A percentile compares a stretch with the other conserved stretches of the same genome.
Conservation (phyloP, 2,329 filamentous ascomycete species). For the Colletotrichum endophyticum region DNA sequence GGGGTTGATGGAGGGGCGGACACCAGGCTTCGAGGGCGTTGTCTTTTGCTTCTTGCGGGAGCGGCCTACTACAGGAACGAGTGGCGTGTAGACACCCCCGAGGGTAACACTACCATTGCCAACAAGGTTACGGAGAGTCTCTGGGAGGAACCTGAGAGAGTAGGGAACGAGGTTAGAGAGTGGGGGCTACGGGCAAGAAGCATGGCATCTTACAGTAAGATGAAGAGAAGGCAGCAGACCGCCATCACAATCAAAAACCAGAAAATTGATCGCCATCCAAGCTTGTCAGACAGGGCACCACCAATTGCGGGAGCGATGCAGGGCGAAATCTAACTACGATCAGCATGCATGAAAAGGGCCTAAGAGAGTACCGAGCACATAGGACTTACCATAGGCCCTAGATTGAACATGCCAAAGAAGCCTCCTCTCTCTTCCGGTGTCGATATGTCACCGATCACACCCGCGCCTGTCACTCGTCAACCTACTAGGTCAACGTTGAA, state of each 20-base stretch:
- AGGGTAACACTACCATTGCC: slow-evolving; percentile 29
- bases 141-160: slow-evolving; percentile 27
- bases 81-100: slow-evolving; percentile 20
- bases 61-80: slow-evolving; percentile 22
- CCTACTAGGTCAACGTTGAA: neutral
- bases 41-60: slow-evolving; percentile 2
- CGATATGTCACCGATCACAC: slow-evolving; percentile 37
- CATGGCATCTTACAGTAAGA: slow-evolving; percentile 24
- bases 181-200: no score
- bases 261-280: slow-evolving; percentile 58
- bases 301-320: slow-evolving; percentile 56
- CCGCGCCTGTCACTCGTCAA: slow-evolving; percentile 24
- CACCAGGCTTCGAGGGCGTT: neutral
- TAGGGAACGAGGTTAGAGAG: no score
- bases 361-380: neutral
- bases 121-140: slow-evolving; percentile 31
- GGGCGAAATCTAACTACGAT: slow-evolving; percentile 37
- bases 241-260: slow-evolving; percentile 57
- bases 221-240: slow-evolving; percentile 37
- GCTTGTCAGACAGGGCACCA: slow-evolving; percentile 47
- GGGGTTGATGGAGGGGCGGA: slow-evolving; percentile 26
- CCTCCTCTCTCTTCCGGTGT: slow-evolving; percentile 34
- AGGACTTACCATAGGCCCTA: slow-evolving; percentile 30
- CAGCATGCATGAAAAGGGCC: neutral
- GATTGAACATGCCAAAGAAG: slow-evolving; percentile 37